Percentiles rank a stretch among this genome's conserved stretches.
phyloP scores from a whole-genome alignment of 148 eudicot species.

The Euryodendron excelsum region DNA sequence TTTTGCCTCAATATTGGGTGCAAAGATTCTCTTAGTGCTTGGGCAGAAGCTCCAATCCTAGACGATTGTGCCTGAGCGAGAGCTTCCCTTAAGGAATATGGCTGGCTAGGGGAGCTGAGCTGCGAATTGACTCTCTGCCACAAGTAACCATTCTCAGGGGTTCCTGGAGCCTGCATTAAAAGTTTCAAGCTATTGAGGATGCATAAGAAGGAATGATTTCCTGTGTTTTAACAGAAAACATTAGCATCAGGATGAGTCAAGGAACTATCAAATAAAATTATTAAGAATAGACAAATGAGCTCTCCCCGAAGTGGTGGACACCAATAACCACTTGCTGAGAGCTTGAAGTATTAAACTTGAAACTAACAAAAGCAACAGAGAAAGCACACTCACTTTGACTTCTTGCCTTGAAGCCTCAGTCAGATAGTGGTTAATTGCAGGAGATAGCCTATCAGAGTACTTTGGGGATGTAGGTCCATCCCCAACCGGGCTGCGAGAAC shows the following conservation, averaged over 20 bases:
- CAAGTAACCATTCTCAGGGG: conserved; percentile 89
- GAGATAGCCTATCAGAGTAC: conserved; percentile 95
- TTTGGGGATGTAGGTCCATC: conserved; percentile 77
- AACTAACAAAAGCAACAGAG: not conserved
- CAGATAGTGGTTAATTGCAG: conserved; percentile 90
- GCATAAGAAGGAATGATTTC: not conserved
- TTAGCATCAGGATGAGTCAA: not conserved
- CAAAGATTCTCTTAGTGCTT: conserved; percentile 92
- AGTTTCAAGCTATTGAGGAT: not conserved
- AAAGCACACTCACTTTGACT: conserved; percentile 48
- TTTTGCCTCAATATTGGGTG: conserved; percentile 97
- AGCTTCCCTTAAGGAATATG: conserved; percentile 98
- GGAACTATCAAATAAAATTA: not conserved
- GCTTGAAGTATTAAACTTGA: not conserved
- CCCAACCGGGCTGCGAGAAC: conserved; percentile 75
- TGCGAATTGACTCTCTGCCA: conserved; percentile 97
- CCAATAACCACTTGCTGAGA: not conserved
- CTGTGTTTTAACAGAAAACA: not conserved
- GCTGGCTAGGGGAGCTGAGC: conserved; percentile 98
- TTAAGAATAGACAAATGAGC: not conserved
- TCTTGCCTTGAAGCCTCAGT: conserved; percentile 97
- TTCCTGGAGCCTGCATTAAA: conserved; percentile 76
- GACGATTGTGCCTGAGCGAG: conserved; percentile 98
- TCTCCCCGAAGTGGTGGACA: not conserved
- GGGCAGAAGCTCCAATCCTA: conserved; percentile 91